Percentiles rank a stretch among this genome's conserved stretches.
Conservation (phyloP, 371 early-diverging fungal genomes). For the Mucor sp. region DNA sequence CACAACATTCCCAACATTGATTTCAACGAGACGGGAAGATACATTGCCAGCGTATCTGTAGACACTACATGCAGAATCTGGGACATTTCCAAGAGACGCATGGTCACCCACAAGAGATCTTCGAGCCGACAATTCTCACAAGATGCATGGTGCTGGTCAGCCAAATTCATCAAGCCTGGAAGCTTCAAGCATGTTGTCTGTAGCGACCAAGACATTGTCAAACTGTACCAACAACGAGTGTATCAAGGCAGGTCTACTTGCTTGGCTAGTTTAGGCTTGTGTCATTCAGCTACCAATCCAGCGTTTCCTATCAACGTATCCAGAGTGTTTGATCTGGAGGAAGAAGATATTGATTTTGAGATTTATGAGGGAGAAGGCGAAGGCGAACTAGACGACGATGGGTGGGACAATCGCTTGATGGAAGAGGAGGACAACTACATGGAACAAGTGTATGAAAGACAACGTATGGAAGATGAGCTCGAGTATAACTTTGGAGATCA, state of each 20-base stretch:
- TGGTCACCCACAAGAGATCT: conserved; percentile 20
- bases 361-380: conserved; percentile 11
- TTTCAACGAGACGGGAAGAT: conserved; percentile 56
- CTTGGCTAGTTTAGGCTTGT: conserved; percentile 22
- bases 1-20: conserved; percentile 69
- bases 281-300: conserved; percentile 36
- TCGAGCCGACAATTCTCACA: not conserved
- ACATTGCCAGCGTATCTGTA: conserved; percentile 61
- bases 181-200: conserved; percentile 31
- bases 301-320: conserved; percentile 30
- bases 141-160: conserved; percentile 47
- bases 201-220: conserved; percentile 20
- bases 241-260: conserved; percentile 24
- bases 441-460: conserved; percentile 12
- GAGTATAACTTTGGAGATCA: conserved; percentile 6
- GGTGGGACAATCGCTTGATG: conserved; percentile 2
- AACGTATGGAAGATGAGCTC: conserved; percentile 13
- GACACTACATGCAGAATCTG: conserved; percentile 54
- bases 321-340: conserved; percentile 17
- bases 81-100: conserved; percentile 38
- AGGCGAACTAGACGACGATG: not conserved
- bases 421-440: conserved; percentile 8
- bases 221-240: conserved; percentile 7
- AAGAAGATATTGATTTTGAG: conserved; percentile 15
- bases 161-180: conserved; percentile 39